Percentiles rank a stretch among this genome's conserved stretches.
These are phyloP conservation scores for Malassezia slooffiae DNA, from an alignment of 1,284 basidiomycete genomes.

Conservation along the genomic window DNA sequence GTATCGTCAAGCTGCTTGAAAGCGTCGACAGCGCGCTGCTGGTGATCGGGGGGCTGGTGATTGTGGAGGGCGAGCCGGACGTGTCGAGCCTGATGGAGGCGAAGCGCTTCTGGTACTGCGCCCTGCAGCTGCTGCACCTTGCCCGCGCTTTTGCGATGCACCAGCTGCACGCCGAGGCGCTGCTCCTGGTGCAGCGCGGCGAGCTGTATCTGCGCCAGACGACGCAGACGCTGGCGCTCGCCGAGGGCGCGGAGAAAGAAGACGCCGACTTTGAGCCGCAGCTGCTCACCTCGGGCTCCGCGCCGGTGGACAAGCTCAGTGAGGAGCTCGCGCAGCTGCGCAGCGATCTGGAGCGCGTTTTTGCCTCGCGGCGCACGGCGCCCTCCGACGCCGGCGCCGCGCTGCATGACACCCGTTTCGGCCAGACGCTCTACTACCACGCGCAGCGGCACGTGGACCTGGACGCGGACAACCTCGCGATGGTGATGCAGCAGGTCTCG, in stretches of 20 bases:
- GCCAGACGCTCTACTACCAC: constrained; percentile 30
- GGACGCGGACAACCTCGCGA: constrained; percentile 27
- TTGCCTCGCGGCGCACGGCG: neutral
- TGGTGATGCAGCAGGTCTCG: constrained; percentile 21
- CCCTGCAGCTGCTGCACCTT: constrained; percentile 32
- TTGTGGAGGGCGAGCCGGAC: constrained; percentile 43
- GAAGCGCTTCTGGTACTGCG: constrained; percentile 39
- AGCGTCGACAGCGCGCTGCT: constrained; percentile 31
- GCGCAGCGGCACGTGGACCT: constrained; percentile 41
- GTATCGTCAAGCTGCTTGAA: constrained; percentile 37
- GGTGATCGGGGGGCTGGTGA: constrained; percentile 29
- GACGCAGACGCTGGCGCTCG: constrained; percentile 31
- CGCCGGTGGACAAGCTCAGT: constrained; percentile 21
- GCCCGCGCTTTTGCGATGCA: constrained; percentile 32
- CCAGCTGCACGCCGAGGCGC: constrained; percentile 24
- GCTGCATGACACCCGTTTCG: constrained; percentile 26
- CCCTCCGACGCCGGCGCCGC: too few relatives aligned
- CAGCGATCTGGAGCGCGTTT: neutral
- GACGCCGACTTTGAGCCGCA: constrained; percentile 28
- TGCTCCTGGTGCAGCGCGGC: constrained; percentile 35
- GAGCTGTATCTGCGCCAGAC: constrained; percentile 41
- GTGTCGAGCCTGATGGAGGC: constrained; percentile 40
- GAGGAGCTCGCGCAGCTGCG: constrained; percentile 17
- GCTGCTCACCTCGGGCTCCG: constrained; percentile 9
- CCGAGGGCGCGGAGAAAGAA: constrained; percentile 37